Evolutionary conservation across 768 basidiomycete genomes (phyloP).

Genomic region (Trametes cingulata): DNA sequence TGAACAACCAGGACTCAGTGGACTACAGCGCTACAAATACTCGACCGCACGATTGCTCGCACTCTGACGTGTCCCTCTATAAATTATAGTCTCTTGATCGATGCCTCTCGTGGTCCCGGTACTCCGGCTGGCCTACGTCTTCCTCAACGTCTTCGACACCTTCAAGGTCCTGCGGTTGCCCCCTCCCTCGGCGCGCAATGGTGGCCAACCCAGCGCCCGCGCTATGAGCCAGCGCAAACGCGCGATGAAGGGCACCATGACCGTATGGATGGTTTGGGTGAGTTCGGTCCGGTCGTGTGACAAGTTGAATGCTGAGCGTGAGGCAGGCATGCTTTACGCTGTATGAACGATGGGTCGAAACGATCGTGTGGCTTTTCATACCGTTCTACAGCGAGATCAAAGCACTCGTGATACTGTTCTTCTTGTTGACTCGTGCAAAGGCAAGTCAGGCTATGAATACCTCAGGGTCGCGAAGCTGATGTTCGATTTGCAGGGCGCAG

Average conservation of each 20-base stretch:
- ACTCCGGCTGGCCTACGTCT: constrained; percentile 69
- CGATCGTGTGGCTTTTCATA: constrained; percentile 64
- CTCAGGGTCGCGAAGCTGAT: too few relatives aligned
- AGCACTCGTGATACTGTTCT: constrained; percentile 67
- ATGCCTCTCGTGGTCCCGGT: constrained; percentile 73
- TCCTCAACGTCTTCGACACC: constrained; percentile 80
- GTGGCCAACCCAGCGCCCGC: constrained; percentile 62
- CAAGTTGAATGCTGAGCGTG: constrained; percentile 1
- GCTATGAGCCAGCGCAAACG: constrained; percentile 77
- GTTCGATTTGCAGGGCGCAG: constrained; percentile 89
- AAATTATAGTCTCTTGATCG: not conserved
- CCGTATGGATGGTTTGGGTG: constrained; percentile 89
- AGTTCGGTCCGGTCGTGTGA: constrained; percentile 25
- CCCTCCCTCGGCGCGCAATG: constrained; percentile 51
- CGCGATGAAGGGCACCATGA: constrained; percentile 81
- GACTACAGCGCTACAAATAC: not conserved
- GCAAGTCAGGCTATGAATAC: too few relatives aligned
- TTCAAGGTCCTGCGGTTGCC: constrained; percentile 81
- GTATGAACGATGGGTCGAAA: constrained; percentile 69
- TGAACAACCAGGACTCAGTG: not conserved
- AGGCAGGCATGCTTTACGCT: constrained; percentile 63
- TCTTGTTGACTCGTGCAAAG: constrained; percentile 73
- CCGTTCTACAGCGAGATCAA: constrained; percentile 89
- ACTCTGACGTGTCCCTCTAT: not conserved
- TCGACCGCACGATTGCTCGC: not conserved